Evolutionary conservation across 1,284 basidiomycete genomes (phyloP), one percentile per base, ranked within the genome.

Genomic region (Sphagnurus paluster): DNA sequence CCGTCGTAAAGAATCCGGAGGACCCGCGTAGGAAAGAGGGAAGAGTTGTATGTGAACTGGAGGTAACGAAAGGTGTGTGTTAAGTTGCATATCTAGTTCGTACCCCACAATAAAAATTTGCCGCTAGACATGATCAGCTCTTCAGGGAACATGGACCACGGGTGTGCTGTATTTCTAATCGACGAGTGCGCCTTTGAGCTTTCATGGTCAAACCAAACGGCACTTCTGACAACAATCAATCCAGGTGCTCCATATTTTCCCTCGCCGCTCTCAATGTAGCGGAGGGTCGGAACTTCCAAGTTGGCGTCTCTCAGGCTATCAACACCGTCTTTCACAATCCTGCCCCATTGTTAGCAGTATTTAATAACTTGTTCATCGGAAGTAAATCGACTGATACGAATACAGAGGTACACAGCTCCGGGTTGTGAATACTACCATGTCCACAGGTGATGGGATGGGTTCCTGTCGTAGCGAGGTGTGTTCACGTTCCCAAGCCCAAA

Each of bases 111-210:
- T n/a, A n/a, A n/a, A n/a, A n/a, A n/a, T n/a, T n/a, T 43, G 25
- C n/a, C 25, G 41, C 11, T 48, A 79, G 76, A 77, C 42, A 80
- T 80, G 78, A 59, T 74, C 42, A 76, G 72, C 46, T 56, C 51
- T 19, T 46, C 52, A 4, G 71, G 74, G 1, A 58, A 56, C 14
- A 46, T 80, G 42, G 70, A 77, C 43, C 72, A 77, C 10, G 77
- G 69, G 2, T 79, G 76, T 46, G 58, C 66, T 4, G 66, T 70
- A 1, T 66, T 71, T 45, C 50, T 80, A 33, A 66, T 80, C 44
- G 76, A 78, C 56, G 66, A 70, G 76, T 76, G 33, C 30, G 72
- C 57, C 37, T 40, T 23, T n/a, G n/a, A n/a, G 34, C 39, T 34
- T n/a, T 34, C 24, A 4, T 24, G 9, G 24, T 33, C 26, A 37